These are phyloP conservation scores for Saitozyma sp. DNA, from an alignment of 768 basidiomycete species.

Conservation along the genomic window DNA sequence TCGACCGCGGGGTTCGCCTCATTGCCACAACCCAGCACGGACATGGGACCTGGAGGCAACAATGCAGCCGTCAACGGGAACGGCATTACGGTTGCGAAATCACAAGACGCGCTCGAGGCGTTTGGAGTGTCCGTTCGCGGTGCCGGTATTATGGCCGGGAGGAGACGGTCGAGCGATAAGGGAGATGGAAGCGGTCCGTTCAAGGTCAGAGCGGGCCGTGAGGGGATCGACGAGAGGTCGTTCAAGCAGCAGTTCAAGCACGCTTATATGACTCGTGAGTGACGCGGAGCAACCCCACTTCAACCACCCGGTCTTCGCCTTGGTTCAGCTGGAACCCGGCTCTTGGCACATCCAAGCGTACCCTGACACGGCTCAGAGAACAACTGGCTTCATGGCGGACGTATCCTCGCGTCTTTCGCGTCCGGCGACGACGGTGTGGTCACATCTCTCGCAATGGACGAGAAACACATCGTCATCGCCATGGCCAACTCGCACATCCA, in stretches of 20 bases:
- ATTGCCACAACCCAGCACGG: no score
- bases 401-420: constrained; percentile 65
- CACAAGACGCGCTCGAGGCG: no score
- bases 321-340: no score
- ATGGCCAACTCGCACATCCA: constrained; percentile 82
- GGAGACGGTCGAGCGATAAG: background rate
- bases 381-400: constrained; percentile 77
- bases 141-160: no score
- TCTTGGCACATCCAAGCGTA: no score
- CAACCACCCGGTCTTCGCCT: background rate
- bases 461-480: constrained; percentile 81
- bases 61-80: no score
- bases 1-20: no score
- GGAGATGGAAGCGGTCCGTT: background rate
- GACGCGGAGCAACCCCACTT: background rate
- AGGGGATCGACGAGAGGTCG: constrained; percentile 43
- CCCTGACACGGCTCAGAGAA: constrained; percentile 58
- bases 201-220: no score
- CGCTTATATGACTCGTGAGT: constrained; percentile 70
- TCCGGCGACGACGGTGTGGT: constrained; percentile 65
- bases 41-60: no score
- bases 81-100: no score
- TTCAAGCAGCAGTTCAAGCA: constrained; percentile 71
- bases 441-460: constrained; percentile 81
- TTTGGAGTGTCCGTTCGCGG: no score